Base-by-base conservation (phyloP, 2,329 filamentous ascomycete genomes). In the Sporothrix phasma region DNA sequence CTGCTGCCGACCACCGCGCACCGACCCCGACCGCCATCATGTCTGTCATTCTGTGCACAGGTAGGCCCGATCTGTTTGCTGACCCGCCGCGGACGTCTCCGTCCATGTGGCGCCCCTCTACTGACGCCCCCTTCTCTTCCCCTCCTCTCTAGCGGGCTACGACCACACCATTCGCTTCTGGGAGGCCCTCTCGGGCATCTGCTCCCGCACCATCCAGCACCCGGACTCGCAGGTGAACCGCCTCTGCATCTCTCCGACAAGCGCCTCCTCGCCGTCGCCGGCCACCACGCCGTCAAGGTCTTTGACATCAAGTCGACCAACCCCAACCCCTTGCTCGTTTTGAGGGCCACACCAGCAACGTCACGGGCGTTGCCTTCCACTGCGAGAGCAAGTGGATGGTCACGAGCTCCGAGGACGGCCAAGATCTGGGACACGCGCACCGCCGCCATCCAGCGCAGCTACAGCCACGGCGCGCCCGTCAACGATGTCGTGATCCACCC, bases 331-430 rank as follows among this genome's bases (percentile, higher is more conserved):
- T 82, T 97, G 26, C 85, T 97, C 72, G 92, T 89, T 22, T 99
- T 72, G 93, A 97, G 74, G 94, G 94, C 47, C 94, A 99, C 77
- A 94, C 90, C 13, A 91, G 88, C 69, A 99, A 99, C 72, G 88
- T 99, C 73, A 99, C 94, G 0, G 94, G 94, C 49, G 90, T 99
- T 54, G 92, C 92, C 11, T 99, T 99, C 74, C 94, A 99, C 75
- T 97, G 93, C 74, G 94, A 99, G 76, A 92, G 93, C 11, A 99
- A 99, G 78, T 99, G 94, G 94, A 97, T 99, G 90, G 94, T 97
- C 19, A 99, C 94, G 10, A 95, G 89, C 75, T 96, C 90, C 54
- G 94, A 99, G 76, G 94, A 99, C 73, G 90, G 92, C 71, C 72
- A 96, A 96, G 80, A 96, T 97, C 68, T 97, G 92, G 92, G 93